Conservation (phyloP, 2,329 filamentous ascomycete genomes). For the Acrodontium crateriforme region DNA sequence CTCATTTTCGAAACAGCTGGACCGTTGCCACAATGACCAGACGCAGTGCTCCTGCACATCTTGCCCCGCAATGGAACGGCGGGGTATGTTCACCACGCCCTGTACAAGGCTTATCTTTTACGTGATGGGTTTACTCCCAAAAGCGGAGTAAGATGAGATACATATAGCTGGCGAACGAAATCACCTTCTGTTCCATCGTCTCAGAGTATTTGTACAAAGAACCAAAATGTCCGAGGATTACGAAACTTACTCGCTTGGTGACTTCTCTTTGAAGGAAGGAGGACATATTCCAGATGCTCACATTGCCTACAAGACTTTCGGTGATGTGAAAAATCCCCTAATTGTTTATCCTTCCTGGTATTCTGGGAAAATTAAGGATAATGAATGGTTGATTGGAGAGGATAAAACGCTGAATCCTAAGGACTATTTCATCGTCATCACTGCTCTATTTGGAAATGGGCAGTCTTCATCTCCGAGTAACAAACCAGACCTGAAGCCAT, state of each 20-base stretch:
- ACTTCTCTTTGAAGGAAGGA: slow-evolving; percentile 46
- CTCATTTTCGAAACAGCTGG: too few species aligned
- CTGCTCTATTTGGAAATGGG: slow-evolving; percentile 55
- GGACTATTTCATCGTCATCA: slow-evolving; percentile 55
- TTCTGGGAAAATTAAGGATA: slow-evolving; percentile 53
- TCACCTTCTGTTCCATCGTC: too few species aligned
- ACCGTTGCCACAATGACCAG: too few species aligned
- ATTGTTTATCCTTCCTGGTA: slow-evolving; percentile 72
- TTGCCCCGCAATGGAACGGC: too few species aligned
- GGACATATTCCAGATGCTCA: slow-evolving; percentile 48
- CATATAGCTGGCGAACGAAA: too few species aligned
- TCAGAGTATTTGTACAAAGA: too few species aligned
- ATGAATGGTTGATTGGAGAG: slow-evolving; percentile 59
- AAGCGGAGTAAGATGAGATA: too few species aligned
- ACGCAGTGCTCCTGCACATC: too few species aligned
- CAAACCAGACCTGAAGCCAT: slow-evolving; percentile 33
- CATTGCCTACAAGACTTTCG: slow-evolving; percentile 67
- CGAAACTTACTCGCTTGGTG: slow-evolving; percentile 33
- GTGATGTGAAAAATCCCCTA: slow-evolving; percentile 45
- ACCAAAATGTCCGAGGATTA: slow-evolving; percentile 21
- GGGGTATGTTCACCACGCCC: too few species aligned
- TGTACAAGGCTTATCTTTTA: too few species aligned
- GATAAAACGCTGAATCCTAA: slow-evolving; percentile 51
- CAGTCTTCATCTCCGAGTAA: slow-evolving; percentile 57
- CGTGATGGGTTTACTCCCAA: too few species aligned